A percentile compares a stretch with the other conserved stretches of the same genome.
These are phyloP conservation scores for Apiotrichum domesticum DNA, from an alignment of 1,284 basidiomycete species.

Conservation along the genomic window DNA sequence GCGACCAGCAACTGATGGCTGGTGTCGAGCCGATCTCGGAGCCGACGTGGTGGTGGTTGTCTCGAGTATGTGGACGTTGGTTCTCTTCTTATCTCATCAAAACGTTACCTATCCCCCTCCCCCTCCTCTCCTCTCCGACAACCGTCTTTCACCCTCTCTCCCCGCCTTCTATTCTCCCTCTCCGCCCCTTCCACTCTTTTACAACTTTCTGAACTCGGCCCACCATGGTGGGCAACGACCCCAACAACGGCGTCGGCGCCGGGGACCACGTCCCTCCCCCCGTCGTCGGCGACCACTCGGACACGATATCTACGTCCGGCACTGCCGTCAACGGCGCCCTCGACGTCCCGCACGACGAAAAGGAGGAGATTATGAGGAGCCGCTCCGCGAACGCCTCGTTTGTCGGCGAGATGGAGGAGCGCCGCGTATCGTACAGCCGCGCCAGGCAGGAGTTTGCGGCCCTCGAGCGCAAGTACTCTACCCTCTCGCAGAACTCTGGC, in stretches of 20 bases:
- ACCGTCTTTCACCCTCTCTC: background rate
- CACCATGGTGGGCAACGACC: background rate
- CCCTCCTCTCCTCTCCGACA: background rate
- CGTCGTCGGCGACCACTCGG: background rate
- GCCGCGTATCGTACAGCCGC: constrained; percentile 30
- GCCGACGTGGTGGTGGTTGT: no score
- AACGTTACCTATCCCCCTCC: background rate
- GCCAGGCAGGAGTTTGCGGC: constrained; percentile 41
- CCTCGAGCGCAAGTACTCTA: constrained; percentile 39
- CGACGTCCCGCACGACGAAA: background rate
- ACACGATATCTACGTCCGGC: background rate
- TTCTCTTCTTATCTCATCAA: background rate
- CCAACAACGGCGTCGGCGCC: background rate
- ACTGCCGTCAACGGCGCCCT: background rate
- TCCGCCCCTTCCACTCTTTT: background rate
- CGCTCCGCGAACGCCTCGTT: constrained; percentile 25
- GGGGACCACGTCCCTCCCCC: no score
- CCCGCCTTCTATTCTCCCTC: background rate
- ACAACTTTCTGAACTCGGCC: background rate
- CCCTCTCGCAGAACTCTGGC: constrained; percentile 33
- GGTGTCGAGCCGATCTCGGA: no score
- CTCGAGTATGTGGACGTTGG: no score
- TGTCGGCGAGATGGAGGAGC: constrained; percentile 33
- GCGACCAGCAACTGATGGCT: no score
- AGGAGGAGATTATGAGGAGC: constrained; percentile 9